A percentile compares a stretch with the other conserved stretches of the same genome.
phyloP scores from a whole-genome alignment of 352 stramenopile species.

The Phytophthora gonapodyides region DNA sequence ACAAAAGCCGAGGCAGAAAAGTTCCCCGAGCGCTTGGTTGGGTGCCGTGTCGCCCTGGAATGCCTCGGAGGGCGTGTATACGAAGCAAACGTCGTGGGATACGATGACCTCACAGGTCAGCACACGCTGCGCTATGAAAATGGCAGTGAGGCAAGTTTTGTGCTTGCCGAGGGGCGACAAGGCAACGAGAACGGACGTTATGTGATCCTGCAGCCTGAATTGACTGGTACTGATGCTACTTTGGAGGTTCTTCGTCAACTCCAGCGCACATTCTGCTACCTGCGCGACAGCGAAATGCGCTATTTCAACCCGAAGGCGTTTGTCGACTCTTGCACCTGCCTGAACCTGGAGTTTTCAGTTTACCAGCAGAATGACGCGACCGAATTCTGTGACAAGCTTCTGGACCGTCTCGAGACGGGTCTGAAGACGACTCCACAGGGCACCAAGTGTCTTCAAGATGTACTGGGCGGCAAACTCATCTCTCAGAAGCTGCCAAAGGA shows the following conservation, averaged over 20 bases:
- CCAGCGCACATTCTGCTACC: slow-evolving; percentile 90
- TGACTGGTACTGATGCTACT: slow-evolving; percentile 79
- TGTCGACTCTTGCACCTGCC: slow-evolving; percentile 87
- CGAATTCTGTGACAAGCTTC: slow-evolving; percentile 99
- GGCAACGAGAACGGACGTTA: slow-evolving; percentile 97
- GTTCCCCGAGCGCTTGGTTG: slow-evolving; percentile 65
- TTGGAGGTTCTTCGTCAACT: slow-evolving; percentile 90
- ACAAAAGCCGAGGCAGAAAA: slow-evolving; percentile 92
- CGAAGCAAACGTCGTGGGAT: slow-evolving; percentile 92
- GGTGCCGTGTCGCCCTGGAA: slow-evolving; percentile 91
- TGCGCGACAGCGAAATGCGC: slow-evolving; percentile 84
- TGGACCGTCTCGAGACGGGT: slow-evolving; percentile 97
- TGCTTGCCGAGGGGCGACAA: slow-evolving; percentile 92
- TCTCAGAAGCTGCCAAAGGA: slow-evolving; percentile 91
- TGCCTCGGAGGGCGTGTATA: slow-evolving; percentile 94
- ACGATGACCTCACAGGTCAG: slow-evolving; percentile 74
- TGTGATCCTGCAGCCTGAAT: slow-evolving; percentile 78
- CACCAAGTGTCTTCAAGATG: slow-evolving; percentile 72
- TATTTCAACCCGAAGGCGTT: slow-evolving; percentile 90
- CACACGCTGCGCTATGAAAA: slow-evolving; percentile 91
- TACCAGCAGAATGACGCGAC: slow-evolving; percentile 99
- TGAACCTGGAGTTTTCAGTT: slow-evolving; percentile 94
- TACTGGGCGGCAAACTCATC: slow-evolving; percentile 82
- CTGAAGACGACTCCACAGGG: slow-evolving; percentile 92
- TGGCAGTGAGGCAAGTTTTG: slow-evolving; percentile 83